These are phyloP conservation scores for Citrus inodora DNA, from an alignment of 345 rosid genomes.

Conservation along the genomic window DNA sequence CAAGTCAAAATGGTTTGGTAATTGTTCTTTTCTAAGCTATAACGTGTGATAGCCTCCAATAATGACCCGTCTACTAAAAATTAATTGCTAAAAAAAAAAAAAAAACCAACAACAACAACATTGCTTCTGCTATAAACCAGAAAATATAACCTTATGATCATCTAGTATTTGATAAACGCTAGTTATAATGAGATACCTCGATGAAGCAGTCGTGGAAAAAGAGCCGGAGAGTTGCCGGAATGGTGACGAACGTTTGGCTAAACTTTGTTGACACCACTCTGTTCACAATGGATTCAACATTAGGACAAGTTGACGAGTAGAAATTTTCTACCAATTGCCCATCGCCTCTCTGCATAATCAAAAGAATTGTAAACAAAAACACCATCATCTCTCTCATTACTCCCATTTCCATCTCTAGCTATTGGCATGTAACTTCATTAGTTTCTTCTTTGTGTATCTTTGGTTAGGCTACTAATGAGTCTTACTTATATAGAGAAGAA, in stretches of 20 bases:
- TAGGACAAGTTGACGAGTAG: constrained; percentile 54
- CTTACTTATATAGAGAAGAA: constrained; percentile 2
- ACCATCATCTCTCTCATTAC: constrained; percentile 6
- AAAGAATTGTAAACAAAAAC: constrained; percentile 17
- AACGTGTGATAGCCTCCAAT: neutral
- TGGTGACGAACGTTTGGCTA: constrained; percentile 49
- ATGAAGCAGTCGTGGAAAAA: constrained; percentile 95
- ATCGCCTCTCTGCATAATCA: constrained; percentile 32
- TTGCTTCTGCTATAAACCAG: neutral
- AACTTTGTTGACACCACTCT: constrained; percentile 56
- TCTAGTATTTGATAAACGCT: neutral
- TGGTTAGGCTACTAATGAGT: neutral
- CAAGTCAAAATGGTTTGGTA: constrained; percentile 7
- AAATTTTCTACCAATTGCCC: constrained; percentile 53
- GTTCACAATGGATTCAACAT: constrained; percentile 56
- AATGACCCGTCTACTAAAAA: neutral
- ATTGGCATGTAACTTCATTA: no score
- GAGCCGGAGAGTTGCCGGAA: constrained; percentile 83
- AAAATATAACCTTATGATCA: no score
- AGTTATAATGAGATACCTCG: constrained; percentile 31
- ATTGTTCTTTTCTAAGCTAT: neutral
- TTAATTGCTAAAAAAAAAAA: neutral
- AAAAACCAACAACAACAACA: neutral
- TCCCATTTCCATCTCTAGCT: neutral
- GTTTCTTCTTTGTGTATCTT: neutral